A percentile compares a stretch with the other conserved stretches of the same genome.
phyloP scores from a whole-genome alignment of 352 stramenopile species.

The Pythium brachiatum region DNA sequence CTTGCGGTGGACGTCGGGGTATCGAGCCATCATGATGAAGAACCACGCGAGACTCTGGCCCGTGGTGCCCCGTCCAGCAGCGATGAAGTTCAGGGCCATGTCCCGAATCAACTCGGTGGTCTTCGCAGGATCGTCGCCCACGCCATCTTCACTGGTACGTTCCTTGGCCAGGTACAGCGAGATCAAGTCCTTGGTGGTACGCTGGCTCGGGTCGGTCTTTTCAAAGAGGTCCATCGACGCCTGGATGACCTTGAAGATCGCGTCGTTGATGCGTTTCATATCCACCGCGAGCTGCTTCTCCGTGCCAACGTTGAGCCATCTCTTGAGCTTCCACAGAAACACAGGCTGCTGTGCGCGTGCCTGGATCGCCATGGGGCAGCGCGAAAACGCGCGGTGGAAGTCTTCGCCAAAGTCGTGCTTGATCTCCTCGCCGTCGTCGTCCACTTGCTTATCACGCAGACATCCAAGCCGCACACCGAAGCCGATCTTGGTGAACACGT shows the following conservation, averaged over 20 bases:
- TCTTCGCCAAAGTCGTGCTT: slow-evolving; percentile 23
- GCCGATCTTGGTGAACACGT: slow-evolving; percentile 72
- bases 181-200: slow-evolving; percentile 38
- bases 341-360: slow-evolving; percentile 24
- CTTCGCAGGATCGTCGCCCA: not conserved
- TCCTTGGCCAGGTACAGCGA: slow-evolving; percentile 38
- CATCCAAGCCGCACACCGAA: slow-evolving; percentile 64
- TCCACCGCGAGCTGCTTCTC: slow-evolving; percentile 27
- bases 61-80: slow-evolving; percentile 77
- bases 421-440: slow-evolving; percentile 21
- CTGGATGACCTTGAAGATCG: slow-evolving; percentile 29
- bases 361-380: slow-evolving; percentile 24
- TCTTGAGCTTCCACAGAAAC: slow-evolving; percentile 30
- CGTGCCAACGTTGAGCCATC: slow-evolving; percentile 22
- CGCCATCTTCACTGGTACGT: slow-evolving; percentile 4
- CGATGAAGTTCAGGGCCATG: slow-evolving; percentile 75
- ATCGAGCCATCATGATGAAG: slow-evolving; percentile 65
- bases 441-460: slow-evolving; percentile 30
- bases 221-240: slow-evolving; percentile 18
- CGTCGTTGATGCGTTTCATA: slow-evolving; percentile 28
- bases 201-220: not conserved
- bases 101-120: slow-evolving; percentile 46
- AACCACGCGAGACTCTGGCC: slow-evolving; percentile 72
- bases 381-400: slow-evolving; percentile 29
- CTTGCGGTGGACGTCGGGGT: slow-evolving; percentile 39